Percentiles rank a stretch among this genome's conserved stretches.
These are phyloP conservation scores for Diophrys appendiculata DNA, from an alignment of 73 alveolate species.

Conservation along the genomic window DNA sequence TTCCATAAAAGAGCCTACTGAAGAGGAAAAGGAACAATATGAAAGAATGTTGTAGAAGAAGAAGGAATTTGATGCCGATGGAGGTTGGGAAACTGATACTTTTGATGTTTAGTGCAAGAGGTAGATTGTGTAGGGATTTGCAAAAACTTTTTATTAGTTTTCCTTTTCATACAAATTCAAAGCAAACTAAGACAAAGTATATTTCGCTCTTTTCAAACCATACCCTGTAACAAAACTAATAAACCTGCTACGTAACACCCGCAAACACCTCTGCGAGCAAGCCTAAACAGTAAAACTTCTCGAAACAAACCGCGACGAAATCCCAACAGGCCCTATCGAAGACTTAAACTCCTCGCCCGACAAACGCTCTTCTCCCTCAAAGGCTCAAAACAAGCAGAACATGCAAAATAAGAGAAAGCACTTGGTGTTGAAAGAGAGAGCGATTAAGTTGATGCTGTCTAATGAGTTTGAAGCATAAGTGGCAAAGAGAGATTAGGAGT, in stretches of 20 bases:
- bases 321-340: not conserved
- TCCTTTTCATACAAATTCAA: conserved; percentile 1
- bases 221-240: conserved; percentile 2
- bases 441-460: not conserved
- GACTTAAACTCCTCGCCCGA: not conserved
- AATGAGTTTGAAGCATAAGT: conserved; percentile 2
- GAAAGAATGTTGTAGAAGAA: conserved; percentile 60
- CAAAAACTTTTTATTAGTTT: not conserved
- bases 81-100: not conserved
- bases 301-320: not conserved
- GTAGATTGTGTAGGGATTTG: not conserved
- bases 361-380: not conserved
- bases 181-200: conserved; percentile 1
- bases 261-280: not conserved
- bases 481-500: not conserved
- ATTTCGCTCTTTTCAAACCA: not conserved
- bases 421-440: not conserved
- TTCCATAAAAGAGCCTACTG: conserved; percentile 49
- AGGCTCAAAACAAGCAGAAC: not conserved
- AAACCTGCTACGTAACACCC: conserved; percentile 5
- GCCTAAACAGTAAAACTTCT: not conserved
- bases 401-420: not conserved
- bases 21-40: conserved; percentile 28
- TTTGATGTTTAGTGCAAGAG: not conserved
- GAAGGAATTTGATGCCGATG: not conserved